Evolutionary conservation across 1,284 basidiomycete genomes (phyloP).

Genomic region (Fistulinella cinereoalba): DNA sequence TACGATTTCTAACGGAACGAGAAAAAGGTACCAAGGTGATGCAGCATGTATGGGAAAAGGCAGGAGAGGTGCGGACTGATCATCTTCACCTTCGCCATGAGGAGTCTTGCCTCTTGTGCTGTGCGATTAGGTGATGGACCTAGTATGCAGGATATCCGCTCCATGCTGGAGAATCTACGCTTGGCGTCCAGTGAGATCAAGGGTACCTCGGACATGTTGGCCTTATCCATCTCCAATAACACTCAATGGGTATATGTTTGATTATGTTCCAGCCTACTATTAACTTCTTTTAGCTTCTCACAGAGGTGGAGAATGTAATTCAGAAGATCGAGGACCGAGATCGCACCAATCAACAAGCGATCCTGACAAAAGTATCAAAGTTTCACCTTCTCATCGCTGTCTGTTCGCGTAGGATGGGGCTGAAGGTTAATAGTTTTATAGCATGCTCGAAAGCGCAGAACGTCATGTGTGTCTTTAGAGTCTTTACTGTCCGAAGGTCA

Average conservation of each 20-base stretch:
- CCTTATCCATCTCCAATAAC: conserved; percentile 13
- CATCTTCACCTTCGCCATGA: neutral
- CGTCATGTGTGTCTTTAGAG: conserved; percentile 21
- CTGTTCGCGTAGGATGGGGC: conserved; percentile 1
- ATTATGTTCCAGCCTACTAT: neutral
- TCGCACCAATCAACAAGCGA: conserved; percentile 18
- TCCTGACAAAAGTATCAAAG: conserved; percentile 25
- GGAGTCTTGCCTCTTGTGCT: neutral
- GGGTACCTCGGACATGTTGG: conserved; percentile 18
- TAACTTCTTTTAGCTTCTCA: conserved; percentile 23
- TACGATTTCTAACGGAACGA: conserved; percentile 46
- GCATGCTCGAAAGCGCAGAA: conserved; percentile 22
- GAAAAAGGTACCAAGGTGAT: conserved; percentile 38
- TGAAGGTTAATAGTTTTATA: conserved; percentile 25
- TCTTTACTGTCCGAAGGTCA: neutral
- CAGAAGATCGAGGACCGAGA: conserved; percentile 21
- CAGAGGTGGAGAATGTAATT: conserved; percentile 20
- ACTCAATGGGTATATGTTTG: conserved; percentile 19
- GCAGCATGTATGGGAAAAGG: conserved; percentile 25
- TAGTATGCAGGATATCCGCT: conserved; percentile 32
- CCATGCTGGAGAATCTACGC: conserved; percentile 25
- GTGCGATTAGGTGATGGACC: conserved; percentile 2
- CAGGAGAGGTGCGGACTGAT: conserved; percentile 31
- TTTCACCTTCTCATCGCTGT: conserved; percentile 1
- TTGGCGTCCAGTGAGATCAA: conserved; percentile 22